Evolutionary conservation across 2,329 filamentous ascomycete genomes (phyloP), one percentile per base, ranked within the genome.

Genomic region (Corniculantispora saksenae): DNA sequence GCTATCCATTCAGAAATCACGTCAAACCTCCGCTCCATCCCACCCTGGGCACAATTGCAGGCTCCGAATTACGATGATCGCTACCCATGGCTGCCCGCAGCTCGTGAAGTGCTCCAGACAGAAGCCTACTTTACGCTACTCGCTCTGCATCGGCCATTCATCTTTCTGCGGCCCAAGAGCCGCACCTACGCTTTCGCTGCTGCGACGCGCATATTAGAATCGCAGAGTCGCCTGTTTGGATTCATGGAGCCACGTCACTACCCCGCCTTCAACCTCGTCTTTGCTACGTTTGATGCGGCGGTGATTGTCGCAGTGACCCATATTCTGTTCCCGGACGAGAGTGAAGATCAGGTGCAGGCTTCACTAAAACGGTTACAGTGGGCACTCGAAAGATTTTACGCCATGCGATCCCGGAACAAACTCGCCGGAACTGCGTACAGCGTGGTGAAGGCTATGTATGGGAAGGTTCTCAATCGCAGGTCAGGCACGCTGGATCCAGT

Each of bases 221-320:
- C 66, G 19, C 62, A 67, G 47, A 53, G 21, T 40, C 57, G 66
- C 4, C 62, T 67, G 1, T 67, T 67, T 48, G 38, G 58, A 21
- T 48, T 23, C 8, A 56, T 53, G 7, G 51, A 61, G 45, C 57
- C 61, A 25, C n/a, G 38, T 3, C 25, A 58, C 12, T 57, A 65
- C 51, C 54, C 21, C 25, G 21, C 47, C n/a, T 67, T 67, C 43
- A 54, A 29, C 19, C 32, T 67, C 9, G 66, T 67, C 8, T 65
- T 65, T 54, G 55, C 56, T 17, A 67, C 66, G 15, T 67, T 67
- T 45, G 66, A 67, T 29, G 66, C 66, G 15, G 53, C 59, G 62
- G 66, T 67, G 10, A n/a, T 67, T 13, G 27, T 67, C 12, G 66
- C 62, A 47, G 62, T 62, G 12, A 53, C 43, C 15, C 51, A 67